phyloP scores from a whole-genome alignment of 441 rosid genomes.

The Rhodomyrtus psidioides region DNA sequence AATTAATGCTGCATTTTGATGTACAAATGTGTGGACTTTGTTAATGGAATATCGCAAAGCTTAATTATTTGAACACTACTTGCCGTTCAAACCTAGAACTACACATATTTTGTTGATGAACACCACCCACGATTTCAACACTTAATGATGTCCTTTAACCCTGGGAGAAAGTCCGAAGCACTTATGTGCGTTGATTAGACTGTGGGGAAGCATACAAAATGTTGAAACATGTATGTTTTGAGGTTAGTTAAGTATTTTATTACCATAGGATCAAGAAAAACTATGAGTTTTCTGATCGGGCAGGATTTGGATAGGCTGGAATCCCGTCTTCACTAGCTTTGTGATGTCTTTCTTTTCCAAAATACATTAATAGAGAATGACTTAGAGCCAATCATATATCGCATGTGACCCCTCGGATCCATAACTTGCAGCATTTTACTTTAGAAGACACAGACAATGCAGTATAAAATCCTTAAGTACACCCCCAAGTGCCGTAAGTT shows the following conservation, averaged over 20 bases:
- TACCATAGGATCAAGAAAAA: neutral
- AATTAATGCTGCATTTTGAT: neutral
- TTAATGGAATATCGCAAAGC: neutral
- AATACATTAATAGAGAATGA: neutral
- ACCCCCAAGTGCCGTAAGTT: too few relatives aligned
- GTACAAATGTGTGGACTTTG: neutral
- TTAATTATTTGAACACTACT: neutral
- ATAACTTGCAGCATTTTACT: neutral
- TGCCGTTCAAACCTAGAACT: neutral
- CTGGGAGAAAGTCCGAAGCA: neutral
- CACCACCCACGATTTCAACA: neutral
- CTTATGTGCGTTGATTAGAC: neutral
- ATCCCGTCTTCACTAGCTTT: too few relatives aligned
- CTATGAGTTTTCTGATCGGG: too few relatives aligned
- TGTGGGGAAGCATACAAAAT: neutral
- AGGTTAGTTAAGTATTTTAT: neutral
- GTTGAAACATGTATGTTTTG: neutral
- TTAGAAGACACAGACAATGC: neutral
- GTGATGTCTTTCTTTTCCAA: neutral
- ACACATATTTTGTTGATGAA: neutral
- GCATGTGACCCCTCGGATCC: neutral
- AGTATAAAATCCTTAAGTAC: too few relatives aligned
- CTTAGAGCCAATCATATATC: neutral
- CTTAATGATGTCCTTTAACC: neutral
- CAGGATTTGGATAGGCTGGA: too few relatives aligned